Evolutionary conservation across 495 filamentous ascomycete species (phyloP).

Genomic region (Penicillium mononematosum): DNA sequence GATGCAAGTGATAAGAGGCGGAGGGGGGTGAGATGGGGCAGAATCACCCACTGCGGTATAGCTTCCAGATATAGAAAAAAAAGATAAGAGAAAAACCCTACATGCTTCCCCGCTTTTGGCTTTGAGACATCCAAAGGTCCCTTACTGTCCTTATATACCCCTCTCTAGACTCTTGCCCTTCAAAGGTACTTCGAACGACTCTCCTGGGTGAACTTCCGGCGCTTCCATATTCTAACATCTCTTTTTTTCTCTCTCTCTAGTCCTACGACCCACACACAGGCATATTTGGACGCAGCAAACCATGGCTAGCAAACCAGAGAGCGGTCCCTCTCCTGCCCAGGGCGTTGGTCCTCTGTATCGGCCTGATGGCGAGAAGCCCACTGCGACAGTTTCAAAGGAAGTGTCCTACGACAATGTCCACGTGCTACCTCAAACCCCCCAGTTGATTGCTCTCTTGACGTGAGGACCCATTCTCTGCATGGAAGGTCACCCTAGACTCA

Average conservation of each 20-base stretch:
- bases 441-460: slow-evolving; percentile 96
- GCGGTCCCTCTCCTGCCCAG: slow-evolving; percentile 58
- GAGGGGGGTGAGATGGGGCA: slow-evolving; percentile 10
- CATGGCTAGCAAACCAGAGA: slow-evolving; percentile 31
- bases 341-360: slow-evolving; percentile 78
- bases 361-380: slow-evolving; percentile 74
- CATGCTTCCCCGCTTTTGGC: slow-evolving; percentile 13
- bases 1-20: slow-evolving; percentile 10
- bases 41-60: slow-evolving; percentile 16
- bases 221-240: not conserved
- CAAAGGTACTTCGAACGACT: not conserved
- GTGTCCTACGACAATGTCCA: slow-evolving; percentile 86
- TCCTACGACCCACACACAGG: not conserved
- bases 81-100: slow-evolving; percentile 15
- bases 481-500: slow-evolving; percentile 17
- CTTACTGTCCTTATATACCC: slow-evolving; percentile 3
- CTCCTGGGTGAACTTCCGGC: not conserved
- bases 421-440: slow-evolving; percentile 87
- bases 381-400: slow-evolving; percentile 81
- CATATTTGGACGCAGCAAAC: not conserved
- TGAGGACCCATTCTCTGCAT: slow-evolving; percentile 50
- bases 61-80: slow-evolving; percentile 2
- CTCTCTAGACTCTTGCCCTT: slow-evolving; percentile 2
- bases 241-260: not conserved
- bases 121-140: slow-evolving; percentile 2